These are phyloP conservation scores for Diaporthe nobilis DNA, from an alignment of 2,329 filamentous ascomycete species.

Conservation along the genomic window DNA sequence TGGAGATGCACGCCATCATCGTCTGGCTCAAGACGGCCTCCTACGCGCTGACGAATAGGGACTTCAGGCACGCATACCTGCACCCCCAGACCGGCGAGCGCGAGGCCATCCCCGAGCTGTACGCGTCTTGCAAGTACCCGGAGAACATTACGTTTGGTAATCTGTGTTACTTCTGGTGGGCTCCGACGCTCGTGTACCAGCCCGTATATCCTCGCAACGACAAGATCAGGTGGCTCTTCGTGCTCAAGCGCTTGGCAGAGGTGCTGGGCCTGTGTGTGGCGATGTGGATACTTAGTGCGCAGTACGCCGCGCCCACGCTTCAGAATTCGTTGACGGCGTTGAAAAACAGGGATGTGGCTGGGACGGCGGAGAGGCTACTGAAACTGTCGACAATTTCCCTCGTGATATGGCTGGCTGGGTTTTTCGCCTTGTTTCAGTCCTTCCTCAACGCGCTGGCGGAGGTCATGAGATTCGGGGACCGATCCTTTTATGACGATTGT, in stretches of 20 bases:
- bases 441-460: slow-evolving; percentile 93
- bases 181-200: slow-evolving; percentile 95
- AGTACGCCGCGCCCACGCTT: slow-evolving; percentile 92
- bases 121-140: slow-evolving; percentile 88
- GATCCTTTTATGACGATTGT: slow-evolving; percentile 95
- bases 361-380: slow-evolving; percentile 90
- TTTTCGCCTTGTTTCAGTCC: slow-evolving; percentile 96
- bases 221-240: slow-evolving; percentile 88
- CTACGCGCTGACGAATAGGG: slow-evolving; percentile 96
- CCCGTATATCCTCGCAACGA: slow-evolving; percentile 92
- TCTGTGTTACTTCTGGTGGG: slow-evolving; percentile 97
- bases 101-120: slow-evolving; percentile 83
- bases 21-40: slow-evolving; percentile 97
- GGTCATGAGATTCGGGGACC: slow-evolving; percentile 89
- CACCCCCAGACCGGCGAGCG: slow-evolving; percentile 79
- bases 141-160: slow-evolving; percentile 91
- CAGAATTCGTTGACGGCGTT: slow-evolving; percentile 93
- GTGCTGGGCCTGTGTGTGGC: slow-evolving; percentile 84
- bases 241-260: slow-evolving; percentile 85
- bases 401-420: slow-evolving; percentile 96
- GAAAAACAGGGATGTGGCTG: slow-evolving; percentile 81
- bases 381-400: slow-evolving; percentile 96
- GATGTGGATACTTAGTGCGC: slow-evolving; percentile 95
- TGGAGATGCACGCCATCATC: slow-evolving; percentile 91
- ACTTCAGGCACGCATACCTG: slow-evolving; percentile 90